Conservation (phyloP, 345 rosid species). For the Barbarea vulgaris region DNA sequence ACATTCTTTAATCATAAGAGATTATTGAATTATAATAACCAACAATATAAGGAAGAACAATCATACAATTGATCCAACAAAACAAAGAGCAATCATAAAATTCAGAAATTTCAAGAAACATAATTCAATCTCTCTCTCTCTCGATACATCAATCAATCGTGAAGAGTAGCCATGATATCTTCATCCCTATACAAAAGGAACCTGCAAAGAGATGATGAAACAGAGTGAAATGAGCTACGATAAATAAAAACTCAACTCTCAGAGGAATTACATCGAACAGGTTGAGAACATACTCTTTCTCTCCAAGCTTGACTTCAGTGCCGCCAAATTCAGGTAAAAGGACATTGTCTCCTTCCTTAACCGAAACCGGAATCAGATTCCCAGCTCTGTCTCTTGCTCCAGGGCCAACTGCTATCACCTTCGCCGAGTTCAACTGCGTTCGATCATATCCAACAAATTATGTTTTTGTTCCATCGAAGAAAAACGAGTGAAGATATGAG, state of each 20-base stretch:
- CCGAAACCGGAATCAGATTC: conserved; percentile 57
- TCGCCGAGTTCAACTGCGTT: conserved; percentile 72
- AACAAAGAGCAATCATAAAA: not conserved
- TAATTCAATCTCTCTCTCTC: not conserved
- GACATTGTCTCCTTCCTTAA: conserved; percentile 85
- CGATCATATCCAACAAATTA: not conserved
- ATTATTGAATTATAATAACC: not conserved
- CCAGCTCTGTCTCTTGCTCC: conserved; percentile 66
- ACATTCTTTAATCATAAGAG: not conserved
- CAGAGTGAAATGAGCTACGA: not conserved
- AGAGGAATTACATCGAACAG: conserved; percentile 18
- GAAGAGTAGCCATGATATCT: conserved; percentile 75
- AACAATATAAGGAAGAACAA: not conserved
- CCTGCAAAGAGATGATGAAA: conserved; percentile 45
- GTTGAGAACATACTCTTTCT: conserved; percentile 59
- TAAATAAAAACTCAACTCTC: not conserved
- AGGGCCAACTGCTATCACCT: conserved; percentile 78
- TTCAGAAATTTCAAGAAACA: not conserved
- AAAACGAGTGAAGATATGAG: not conserved
- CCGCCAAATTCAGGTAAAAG: conserved; percentile 78
- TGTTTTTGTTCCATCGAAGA: not conserved
- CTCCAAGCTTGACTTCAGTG: conserved; percentile 77
- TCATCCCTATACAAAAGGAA: conserved; percentile 68
- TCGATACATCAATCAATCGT: conserved; percentile 44
- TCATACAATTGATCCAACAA: conserved; percentile 5